Evolutionary conservation across 2,329 filamentous ascomycete genomes (phyloP), one percentile per base, ranked within the genome.

Genomic region (Berkeleyomyces rouxiae): DNA sequence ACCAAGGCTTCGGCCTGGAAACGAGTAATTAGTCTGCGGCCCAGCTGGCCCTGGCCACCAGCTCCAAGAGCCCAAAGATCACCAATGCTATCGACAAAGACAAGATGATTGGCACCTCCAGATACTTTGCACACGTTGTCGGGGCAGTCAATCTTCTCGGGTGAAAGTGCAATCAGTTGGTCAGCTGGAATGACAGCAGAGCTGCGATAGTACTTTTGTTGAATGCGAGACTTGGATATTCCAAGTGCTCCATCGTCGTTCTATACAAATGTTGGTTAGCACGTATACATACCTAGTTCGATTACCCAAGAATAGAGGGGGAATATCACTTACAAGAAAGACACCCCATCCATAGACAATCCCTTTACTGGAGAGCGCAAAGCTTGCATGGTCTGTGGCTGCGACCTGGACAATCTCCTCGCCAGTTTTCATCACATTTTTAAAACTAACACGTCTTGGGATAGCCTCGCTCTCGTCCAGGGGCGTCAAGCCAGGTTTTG

Each of bases 311-410:
- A 16, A 33, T 13, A 11, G n/a, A 13, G 9, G 36, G 9, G 23
- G 5, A 33, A 16, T 4, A 37, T 16, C 31, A 64, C 67, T 61
- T 66, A 70, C 78, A 69, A 82, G 74, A 74, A 87, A 86, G 13
- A 82, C 83, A 16, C 84, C 84, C 82, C 84, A 86, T 55, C 83
- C 83, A 68, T 83, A 86, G 33, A 87, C 81, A 33, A 76, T 72
- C 13, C 84, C 84, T 59, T 80, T 77, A 9, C 79, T 76, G 3
- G 83, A 85, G 13, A 87, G 74, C 4, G 77, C 82, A 68, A 86
- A 84, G 1, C 80, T 82, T 23, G 79, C 77, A 67, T 78, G 83
- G 68, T 87, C 83, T n/a, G 79, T 79, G 43, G 82, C 82, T 53
- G 76, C 78, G 58, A 87, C 74, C 65, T 82, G 77, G 9, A 79